Base-by-base conservation (phyloP, 2,329 filamentous ascomycete species). In the Ophiostoma piceae region DNA sequence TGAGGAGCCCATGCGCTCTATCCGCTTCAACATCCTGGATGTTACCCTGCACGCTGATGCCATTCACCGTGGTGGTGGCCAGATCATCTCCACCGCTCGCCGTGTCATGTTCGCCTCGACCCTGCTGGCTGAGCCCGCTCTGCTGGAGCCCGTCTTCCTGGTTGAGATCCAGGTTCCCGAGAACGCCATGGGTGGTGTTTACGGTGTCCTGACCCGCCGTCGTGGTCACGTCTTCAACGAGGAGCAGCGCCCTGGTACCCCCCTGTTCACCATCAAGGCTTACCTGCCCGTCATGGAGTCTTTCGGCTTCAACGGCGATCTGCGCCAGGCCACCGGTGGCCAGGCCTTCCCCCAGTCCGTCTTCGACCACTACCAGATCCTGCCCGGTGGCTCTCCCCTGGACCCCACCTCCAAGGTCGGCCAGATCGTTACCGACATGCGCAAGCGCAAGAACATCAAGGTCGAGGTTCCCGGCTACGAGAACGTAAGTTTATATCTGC, bases 361-460 rank as follows among this genome's bases (percentile, higher is more conserved):
- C 79, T 99, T 99, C 85, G 94, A 98, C 83, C 95, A 99, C 87
- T 99, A 94, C 93, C 91, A 97, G 85, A 85, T 95, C 78, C 89
- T 98, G 77, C 92, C 94, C 77, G 94, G 94, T 89, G 95, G 95
- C 78, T 95, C 91, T 77, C 90, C 92, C 76, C 88, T 97, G 79
- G 94, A 99, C 84, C 75, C 83, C 80, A 90, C 88, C 78, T 88
- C 88, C 79, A 92, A 94, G 88, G 87, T 90, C 78, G 95, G 94
- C 81, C 82, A 87, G 80, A 86, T 97, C 77, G 92, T 98, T 77
- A 84, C 86, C 80, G 88, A 90, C 72, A 96, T 96, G 90, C 93
- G 95, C 81, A 97, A 97, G 90, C 92, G 94, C 85, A 99, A 99
- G 92, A 95, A 94, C 92, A 86, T 99, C 87, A 99, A 99, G 92